Percentiles rank a stretch among this genome's conserved stretches.
phyloP scores from a whole-genome alignment of 495 filamentous ascomycete genomes.

The Cairneyella variabilis region DNA sequence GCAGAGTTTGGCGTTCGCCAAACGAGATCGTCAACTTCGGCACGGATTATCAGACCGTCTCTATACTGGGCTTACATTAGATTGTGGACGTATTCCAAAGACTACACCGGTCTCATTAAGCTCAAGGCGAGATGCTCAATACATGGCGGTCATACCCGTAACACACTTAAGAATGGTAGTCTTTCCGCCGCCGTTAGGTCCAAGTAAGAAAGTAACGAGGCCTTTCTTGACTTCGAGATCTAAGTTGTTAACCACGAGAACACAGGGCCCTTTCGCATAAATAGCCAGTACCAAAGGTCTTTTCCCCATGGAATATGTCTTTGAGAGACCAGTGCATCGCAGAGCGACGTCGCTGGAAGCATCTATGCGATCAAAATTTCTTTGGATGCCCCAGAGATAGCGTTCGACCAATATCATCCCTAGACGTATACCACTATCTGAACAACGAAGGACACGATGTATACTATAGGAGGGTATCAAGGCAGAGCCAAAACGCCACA shows the following conservation, averaged over 20 bases:
- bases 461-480: too few relatives aligned
- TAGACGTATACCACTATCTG: conserved; percentile 18
- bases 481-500: too few relatives aligned
- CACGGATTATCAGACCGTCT: conserved; percentile 19
- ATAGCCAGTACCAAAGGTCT: conserved; percentile 21
- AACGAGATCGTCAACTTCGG: conserved; percentile 11
- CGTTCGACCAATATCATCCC: conserved; percentile 18
- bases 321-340: conserved; percentile 20
- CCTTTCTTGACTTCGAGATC: conserved; percentile 72
- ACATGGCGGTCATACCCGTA: conserved; percentile 56
- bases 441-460: conserved; percentile 20
- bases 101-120: conserved; percentile 56
- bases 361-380: conserved; percentile 17
- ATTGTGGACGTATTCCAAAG: conserved; percentile 75
- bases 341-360: conserved; percentile 20
- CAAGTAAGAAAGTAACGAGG: conserved; percentile 73
- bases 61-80: conserved; percentile 41
- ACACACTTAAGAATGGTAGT: conserved; percentile 62
- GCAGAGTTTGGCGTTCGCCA: conserved; percentile 20
- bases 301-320: conserved; percentile 21
- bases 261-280: conserved; percentile 21
- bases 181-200: conserved; percentile 87
- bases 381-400: conserved; percentile 16
- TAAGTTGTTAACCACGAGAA: conserved; percentile 68
- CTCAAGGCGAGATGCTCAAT: conserved; percentile 60